Evolutionary conservation across 352 stramenopile species (phyloP).

Genomic region (Phytophthora sp.): DNA sequence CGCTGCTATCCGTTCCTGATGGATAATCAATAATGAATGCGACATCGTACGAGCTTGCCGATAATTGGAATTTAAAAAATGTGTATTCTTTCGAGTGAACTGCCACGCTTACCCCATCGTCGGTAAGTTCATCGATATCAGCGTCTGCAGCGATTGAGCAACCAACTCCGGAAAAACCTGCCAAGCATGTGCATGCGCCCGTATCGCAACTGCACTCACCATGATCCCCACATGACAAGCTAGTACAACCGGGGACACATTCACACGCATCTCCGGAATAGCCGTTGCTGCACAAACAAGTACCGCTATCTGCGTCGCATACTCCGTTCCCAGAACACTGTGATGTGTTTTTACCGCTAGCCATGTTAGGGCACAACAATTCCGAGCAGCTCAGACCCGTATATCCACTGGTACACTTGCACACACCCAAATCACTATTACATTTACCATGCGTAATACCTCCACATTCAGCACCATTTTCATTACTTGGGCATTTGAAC

Average conservation of each 20-base stretch:
- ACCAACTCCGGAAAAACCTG: constrained; percentile 50
- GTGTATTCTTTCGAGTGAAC: constrained; percentile 63
- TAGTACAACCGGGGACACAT: constrained; percentile 70
- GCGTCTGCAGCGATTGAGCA: constrained; percentile 35
- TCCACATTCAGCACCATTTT: constrained; percentile 45
- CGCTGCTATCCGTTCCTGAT: neutral
- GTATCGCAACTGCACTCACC: constrained; percentile 71
- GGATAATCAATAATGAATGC: constrained; percentile 61
- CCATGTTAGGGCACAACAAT: constrained; percentile 52
- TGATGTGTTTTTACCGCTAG: constrained; percentile 41
- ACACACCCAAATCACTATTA: constrained; percentile 49
- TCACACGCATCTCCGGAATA: constrained; percentile 74
- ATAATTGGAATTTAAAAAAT: constrained; percentile 73
- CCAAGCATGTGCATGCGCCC: constrained; percentile 55
- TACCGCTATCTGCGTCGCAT: constrained; percentile 52
- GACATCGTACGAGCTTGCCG: constrained; percentile 70
- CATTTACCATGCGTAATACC: constrained; percentile 50
- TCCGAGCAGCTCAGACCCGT: constrained; percentile 65
- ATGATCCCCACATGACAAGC: constrained; percentile 39
- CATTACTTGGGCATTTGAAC: constrained; percentile 48
- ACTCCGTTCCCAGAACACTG: constrained; percentile 76
- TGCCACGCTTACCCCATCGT: constrained; percentile 22
- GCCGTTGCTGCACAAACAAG: constrained; percentile 55
- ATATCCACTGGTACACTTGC: constrained; percentile 53
- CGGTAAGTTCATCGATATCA: constrained; percentile 37